Evolutionary conservation across 805 yeast genomes (phyloP).

Genomic region (Myxozyma neglecta): DNA sequence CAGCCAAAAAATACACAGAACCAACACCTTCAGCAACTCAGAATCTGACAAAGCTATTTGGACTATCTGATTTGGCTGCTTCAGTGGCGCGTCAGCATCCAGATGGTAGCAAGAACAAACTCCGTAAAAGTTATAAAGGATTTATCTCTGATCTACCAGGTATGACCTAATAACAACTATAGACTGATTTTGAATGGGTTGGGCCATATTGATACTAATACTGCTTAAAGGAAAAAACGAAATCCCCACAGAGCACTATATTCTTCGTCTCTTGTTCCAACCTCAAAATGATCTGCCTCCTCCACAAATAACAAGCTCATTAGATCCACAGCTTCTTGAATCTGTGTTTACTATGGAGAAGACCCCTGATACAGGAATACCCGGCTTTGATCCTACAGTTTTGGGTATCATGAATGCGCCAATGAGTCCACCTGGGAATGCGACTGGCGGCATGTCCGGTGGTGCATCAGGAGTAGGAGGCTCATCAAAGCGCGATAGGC

Average conservation of each 20-base stretch:
- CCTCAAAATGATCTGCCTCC: slow-evolving; percentile 45
- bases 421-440: slow-evolving; percentile 8
- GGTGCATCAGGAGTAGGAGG: not conserved
- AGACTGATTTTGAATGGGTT: not conserved
- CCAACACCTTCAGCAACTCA: slow-evolving; percentile 55
- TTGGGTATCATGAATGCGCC: slow-evolving; percentile 44
- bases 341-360: slow-evolving; percentile 60
- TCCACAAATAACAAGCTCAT: slow-evolving; percentile 41
- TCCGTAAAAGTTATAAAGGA: slow-evolving; percentile 91
- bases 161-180: not conserved
- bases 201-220: not conserved
- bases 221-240: slow-evolving; percentile 41
- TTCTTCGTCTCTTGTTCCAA: slow-evolving; percentile 29
- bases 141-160: slow-evolving; percentile 84
- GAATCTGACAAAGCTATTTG: slow-evolving; percentile 69
- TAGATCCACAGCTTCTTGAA: slow-evolving; percentile 50
- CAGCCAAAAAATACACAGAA: slow-evolving; percentile 13
- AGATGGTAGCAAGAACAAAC: slow-evolving; percentile 87
- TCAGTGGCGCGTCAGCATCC: slow-evolving; percentile 85
- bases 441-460: not conserved
- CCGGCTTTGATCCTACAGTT: slow-evolving; percentile 70
- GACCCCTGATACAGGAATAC: slow-evolving; percentile 67
- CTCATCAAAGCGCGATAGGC: not conserved
- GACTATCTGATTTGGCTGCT: slow-evolving; percentile 63
- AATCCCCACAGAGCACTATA: slow-evolving; percentile 39